These are phyloP conservation scores for Cladosporium sp. DNA, from an alignment of 2,329 filamentous ascomycete genomes.

Conservation along the genomic window DNA sequence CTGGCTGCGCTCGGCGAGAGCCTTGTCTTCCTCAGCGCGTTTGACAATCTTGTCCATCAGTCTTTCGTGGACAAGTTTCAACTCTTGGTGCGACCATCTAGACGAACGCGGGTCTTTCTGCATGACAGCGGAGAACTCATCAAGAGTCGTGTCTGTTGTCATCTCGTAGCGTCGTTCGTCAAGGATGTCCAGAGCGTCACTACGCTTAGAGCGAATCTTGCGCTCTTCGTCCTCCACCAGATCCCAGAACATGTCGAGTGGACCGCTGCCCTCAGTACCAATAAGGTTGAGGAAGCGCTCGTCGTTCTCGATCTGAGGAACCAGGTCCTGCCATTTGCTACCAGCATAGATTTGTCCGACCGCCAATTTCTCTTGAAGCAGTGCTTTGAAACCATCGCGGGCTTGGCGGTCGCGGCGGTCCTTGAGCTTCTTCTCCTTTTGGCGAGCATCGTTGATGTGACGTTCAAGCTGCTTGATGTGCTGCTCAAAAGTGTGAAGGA, in stretches of 20 bases:
- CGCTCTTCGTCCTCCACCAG: conserved; percentile 90
- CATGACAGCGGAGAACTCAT: conserved; percentile 83
- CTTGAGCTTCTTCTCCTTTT: conserved; percentile 81
- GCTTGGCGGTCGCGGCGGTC: conserved; percentile 81
- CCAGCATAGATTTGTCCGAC: conserved; percentile 85
- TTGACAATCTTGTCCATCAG: conserved; percentile 84
- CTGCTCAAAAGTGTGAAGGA: conserved; percentile 89
- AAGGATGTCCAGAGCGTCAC: conserved; percentile 37
- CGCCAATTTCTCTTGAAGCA: conserved; percentile 73
- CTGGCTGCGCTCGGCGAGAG: conserved; percentile 79
- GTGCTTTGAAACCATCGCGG: conserved; percentile 74
- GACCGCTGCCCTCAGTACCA: conserved; percentile 64
- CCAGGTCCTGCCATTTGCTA: conserved; percentile 84
- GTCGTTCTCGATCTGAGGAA: conserved; percentile 74
- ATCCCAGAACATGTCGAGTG: conserved; percentile 95
- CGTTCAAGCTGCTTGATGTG: conserved; percentile 93
- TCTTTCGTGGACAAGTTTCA: conserved; percentile 81
- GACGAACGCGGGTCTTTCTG: conserved; percentile 82
- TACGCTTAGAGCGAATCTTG: conserved; percentile 36
- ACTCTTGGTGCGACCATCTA: conserved; percentile 77
- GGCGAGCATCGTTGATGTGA: conserved; percentile 84
- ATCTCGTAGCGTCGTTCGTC: conserved; percentile 89
- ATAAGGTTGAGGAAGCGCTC: conserved; percentile 80
- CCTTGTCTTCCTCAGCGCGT: conserved; percentile 79
- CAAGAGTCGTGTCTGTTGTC: conserved; percentile 79